Conservation (phyloP, 495 filamentous ascomycete species). For the Aspergillus hancockii region DNA sequence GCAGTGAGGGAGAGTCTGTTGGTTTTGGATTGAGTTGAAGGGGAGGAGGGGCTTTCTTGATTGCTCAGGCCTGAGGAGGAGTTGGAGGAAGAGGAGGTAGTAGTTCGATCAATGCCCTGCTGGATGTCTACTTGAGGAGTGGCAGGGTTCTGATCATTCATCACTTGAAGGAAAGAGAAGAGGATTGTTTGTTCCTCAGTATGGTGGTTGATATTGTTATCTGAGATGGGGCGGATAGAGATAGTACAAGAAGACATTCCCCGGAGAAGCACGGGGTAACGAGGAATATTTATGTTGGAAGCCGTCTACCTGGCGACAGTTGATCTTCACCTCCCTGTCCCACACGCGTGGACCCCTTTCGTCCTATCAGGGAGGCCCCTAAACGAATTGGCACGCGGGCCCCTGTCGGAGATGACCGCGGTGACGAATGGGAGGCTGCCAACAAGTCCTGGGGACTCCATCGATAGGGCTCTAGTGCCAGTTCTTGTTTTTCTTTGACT, state of each 20-base stretch:
- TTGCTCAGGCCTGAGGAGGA: not conserved
- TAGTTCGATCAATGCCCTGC: not conserved
- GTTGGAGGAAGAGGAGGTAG: not conserved
- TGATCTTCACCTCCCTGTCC: not conserved
- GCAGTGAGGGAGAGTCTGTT: not conserved
- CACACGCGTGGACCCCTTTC: too few relatives aligned
- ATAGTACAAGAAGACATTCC: not conserved
- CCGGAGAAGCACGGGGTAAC: not conserved
- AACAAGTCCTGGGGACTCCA: slow-evolving; percentile 16
- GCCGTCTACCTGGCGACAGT: not conserved
- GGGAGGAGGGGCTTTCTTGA: not conserved
- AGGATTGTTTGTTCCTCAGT: not conserved
- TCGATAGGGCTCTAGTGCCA: slow-evolving; percentile 19
- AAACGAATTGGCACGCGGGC: too few relatives aligned
- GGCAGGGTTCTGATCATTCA: slow-evolving; percentile 1
- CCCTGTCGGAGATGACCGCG: slow-evolving; percentile 10
- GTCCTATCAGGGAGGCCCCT: too few relatives aligned
- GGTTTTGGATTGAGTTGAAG: not conserved
- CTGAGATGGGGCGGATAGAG: not conserved
- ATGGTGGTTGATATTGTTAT: not conserved
- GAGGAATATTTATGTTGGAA: not conserved
- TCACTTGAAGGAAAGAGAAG: not conserved
- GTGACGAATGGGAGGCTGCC: slow-evolving; percentile 19
- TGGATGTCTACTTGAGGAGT: slow-evolving; percentile 21
- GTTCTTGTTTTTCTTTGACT: slow-evolving; percentile 9